These are phyloP conservation scores for Oenanthe sinensis DNA, from an alignment of 129 eudicot genomes.

Conservation along the genomic window DNA sequence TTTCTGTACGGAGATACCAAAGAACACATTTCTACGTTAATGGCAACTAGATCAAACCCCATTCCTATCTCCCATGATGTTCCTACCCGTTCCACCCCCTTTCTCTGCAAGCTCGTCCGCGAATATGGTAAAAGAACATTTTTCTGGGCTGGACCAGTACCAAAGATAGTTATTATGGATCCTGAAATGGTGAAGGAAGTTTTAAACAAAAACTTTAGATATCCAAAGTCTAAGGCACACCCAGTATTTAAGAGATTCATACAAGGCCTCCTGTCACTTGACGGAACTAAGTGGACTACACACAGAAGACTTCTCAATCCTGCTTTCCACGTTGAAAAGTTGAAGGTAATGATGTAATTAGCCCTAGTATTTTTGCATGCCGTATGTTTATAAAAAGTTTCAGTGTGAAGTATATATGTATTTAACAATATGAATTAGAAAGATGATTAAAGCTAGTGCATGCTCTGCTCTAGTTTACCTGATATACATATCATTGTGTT, in stretches of 20 bases:
- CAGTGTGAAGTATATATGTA: background rate
- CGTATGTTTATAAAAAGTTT: too few species aligned
- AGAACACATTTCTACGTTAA: background rate
- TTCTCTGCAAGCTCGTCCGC: background rate
- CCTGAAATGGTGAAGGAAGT: background rate
- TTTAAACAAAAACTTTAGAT: background rate
- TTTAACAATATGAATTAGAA: background rate
- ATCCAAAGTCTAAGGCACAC: background rate
- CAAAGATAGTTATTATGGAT: background rate
- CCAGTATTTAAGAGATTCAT: background rate
- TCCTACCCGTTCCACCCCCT: background rate
- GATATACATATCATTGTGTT: background rate
- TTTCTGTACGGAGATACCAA: background rate
- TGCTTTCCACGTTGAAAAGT: conserved; percentile 35
- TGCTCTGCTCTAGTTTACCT: background rate
- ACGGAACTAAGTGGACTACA: conserved; percentile 12
- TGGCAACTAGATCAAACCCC: background rate
- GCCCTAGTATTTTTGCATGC: background rate
- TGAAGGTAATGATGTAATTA: background rate
- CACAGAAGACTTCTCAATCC: conserved; percentile 51
- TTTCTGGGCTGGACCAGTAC: background rate
- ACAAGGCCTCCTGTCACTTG: background rate
- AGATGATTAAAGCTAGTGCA: background rate
- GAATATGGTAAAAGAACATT: background rate
- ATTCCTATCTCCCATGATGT: background rate